Evolutionary conservation across 2,329 filamentous ascomycete species (phyloP).

Genomic region (Cercospora nicotianae): DNA sequence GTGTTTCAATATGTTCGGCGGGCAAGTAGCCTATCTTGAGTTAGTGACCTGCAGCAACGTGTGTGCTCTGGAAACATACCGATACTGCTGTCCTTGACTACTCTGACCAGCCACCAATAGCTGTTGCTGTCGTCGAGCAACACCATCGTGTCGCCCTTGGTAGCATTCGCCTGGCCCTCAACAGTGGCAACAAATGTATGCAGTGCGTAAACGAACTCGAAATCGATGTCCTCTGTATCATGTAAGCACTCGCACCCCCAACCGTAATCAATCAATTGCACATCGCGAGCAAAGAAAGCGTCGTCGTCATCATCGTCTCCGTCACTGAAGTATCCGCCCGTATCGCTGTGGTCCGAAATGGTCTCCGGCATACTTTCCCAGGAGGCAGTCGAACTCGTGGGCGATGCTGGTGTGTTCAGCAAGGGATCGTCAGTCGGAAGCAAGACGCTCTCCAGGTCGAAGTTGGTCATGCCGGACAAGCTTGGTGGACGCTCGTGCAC

Average conservation of each 20-base stretch:
- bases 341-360: slow-evolving; percentile 25
- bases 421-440: slow-evolving; percentile 47
- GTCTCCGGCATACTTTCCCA: slow-evolving; percentile 35
- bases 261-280: slow-evolving; percentile 67
- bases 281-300: slow-evolving; percentile 57
- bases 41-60: neutral
- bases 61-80: slow-evolving; percentile 49
- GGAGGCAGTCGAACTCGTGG: slow-evolving; percentile 30
- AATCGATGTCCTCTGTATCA: slow-evolving; percentile 96
- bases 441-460: slow-evolving; percentile 42
- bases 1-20: slow-evolving; percentile 97
- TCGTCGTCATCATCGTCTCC: slow-evolving; percentile 60
- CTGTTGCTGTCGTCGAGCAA: slow-evolving; percentile 97
- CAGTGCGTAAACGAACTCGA: slow-evolving; percentile 97
- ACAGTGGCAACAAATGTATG: slow-evolving; percentile 98
- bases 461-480: slow-evolving; percentile 29
- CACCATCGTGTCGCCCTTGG: slow-evolving; percentile 98
- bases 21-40: slow-evolving; percentile 75
- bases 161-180: slow-evolving; percentile 96
- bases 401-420: slow-evolving; percentile 40
- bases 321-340: neutral
- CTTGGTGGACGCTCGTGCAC: slow-evolving; percentile 28
- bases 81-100: slow-evolving; percentile 97
- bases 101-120: slow-evolving; percentile 98
- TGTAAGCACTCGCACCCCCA: slow-evolving; percentile 85